Conservation (phyloP, 225 moss, liverwort and hornwort genomes). For the Neckera pumila region DNA sequence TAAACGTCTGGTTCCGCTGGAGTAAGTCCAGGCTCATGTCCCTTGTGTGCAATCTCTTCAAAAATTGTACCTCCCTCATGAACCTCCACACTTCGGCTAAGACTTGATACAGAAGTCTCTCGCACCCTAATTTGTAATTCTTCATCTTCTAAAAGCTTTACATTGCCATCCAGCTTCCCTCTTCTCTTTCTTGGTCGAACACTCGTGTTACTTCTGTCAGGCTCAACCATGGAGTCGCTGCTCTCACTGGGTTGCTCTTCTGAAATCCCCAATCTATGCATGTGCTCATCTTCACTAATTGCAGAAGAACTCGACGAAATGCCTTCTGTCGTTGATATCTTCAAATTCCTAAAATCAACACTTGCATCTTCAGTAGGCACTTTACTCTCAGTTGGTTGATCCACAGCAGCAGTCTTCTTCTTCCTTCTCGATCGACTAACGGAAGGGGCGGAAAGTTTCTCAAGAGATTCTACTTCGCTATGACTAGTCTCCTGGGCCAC, state of each 20-base stretch:
- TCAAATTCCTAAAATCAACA: not conserved
- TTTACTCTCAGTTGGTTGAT: not conserved
- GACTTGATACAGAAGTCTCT: conserved; percentile 8
- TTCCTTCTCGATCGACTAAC: conserved; percentile 10
- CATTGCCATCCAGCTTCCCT: not conserved
- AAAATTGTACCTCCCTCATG: not conserved
- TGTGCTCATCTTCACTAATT: not conserved
- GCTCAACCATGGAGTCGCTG: not conserved
- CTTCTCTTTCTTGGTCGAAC: conserved; percentile 8
- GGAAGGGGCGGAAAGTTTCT: not conserved
- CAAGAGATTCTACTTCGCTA: not conserved
- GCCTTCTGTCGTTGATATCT: not conserved
- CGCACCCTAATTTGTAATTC: conserved; percentile 12
- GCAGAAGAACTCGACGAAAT: not conserved
- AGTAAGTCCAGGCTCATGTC: not conserved
- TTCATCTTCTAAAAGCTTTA: conserved; percentile 3
- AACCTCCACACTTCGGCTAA: not conserved
- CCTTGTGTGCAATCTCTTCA: not conserved
- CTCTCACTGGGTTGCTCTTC: not conserved
- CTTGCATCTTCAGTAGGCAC: not conserved
- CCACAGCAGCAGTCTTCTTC: conserved; percentile 12
- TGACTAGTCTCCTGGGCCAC: not conserved
- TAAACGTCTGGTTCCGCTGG: not conserved
- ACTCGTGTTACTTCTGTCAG: not conserved
- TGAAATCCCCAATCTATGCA: not conserved